These are phyloP conservation scores for Colletotrichum kahawae DNA, from an alignment of 2,329 filamentous ascomycete genomes.

Conservation along the genomic window DNA sequence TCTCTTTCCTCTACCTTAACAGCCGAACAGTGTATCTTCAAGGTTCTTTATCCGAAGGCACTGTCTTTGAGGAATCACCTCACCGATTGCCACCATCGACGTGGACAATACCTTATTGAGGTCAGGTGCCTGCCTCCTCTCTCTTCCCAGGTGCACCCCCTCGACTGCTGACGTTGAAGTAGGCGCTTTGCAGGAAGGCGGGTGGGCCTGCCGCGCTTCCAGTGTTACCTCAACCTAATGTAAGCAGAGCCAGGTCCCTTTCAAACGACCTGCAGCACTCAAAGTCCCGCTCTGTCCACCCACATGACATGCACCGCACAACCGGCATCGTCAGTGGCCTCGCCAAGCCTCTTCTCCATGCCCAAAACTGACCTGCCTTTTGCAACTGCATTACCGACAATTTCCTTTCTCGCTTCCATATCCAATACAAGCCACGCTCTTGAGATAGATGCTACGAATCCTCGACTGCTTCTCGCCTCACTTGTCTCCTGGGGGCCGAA, in stretches of 20 bases:
- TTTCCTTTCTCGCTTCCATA: not conserved
- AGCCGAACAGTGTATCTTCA: not conserved
- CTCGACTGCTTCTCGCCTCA: not conserved
- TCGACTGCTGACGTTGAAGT: not conserved
- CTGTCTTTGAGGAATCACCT: not conserved
- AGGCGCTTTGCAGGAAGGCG: not conserved
- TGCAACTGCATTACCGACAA: not conserved
- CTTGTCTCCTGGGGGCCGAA: constrained; percentile 2
- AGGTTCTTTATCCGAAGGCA: not conserved
- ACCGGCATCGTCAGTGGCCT: not conserved
- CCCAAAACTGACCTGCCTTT: not conserved
- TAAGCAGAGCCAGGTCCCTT: not conserved
- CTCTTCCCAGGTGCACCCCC: too few species aligned
- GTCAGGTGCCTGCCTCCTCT: not conserved
- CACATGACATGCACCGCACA: not conserved
- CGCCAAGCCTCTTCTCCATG: not conserved
- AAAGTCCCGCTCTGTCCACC: not conserved
- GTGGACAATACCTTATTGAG: not conserved
- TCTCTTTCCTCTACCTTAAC: not conserved
- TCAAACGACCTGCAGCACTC: not conserved
- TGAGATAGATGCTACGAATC: not conserved
- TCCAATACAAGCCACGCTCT: not conserved
- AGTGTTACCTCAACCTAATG: not conserved
- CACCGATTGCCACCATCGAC: not conserved
- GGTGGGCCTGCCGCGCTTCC: not conserved